These are phyloP conservation scores for Tetraselmis striata DNA, from an alignment of 139 green algal genomes.

Conservation along the genomic window DNA sequence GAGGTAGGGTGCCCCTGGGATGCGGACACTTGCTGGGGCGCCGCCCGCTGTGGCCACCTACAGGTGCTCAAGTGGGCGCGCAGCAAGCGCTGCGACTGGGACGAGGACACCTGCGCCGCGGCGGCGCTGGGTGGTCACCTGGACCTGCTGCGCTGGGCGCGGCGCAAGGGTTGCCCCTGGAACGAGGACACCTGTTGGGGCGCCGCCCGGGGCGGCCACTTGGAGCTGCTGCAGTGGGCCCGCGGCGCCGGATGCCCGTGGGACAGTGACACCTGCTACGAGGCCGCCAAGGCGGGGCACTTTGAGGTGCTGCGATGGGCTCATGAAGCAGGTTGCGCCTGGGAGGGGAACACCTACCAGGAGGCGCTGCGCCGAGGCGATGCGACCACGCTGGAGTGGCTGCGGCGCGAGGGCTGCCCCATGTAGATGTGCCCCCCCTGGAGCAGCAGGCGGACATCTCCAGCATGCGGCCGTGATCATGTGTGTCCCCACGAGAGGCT, in stretches of 20 bases:
- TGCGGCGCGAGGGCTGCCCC: background rate
- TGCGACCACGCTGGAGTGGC: background rate
- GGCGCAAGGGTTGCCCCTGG: background rate
- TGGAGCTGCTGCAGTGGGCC: background rate
- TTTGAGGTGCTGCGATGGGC: background rate
- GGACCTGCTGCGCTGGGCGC: background rate
- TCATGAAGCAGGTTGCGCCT: background rate
- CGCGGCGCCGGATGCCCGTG: background rate
- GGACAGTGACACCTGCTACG: background rate
- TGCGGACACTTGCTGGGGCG: background rate
- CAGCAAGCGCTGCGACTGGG: background rate
- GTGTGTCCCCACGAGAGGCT: too few species aligned
- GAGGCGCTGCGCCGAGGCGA: background rate
- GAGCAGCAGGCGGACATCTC: too few species aligned
- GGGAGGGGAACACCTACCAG: background rate
- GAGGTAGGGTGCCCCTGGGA: background rate
- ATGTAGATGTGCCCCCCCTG: too few species aligned
- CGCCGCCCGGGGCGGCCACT: background rate
- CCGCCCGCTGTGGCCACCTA: background rate
- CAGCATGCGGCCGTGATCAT: too few species aligned
- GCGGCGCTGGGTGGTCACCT: background rate
- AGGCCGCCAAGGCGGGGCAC: background rate
- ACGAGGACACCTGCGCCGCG: background rate
- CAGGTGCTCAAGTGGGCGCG: background rate
- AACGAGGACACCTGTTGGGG: background rate